Evolutionary conservation across 2,329 filamentous ascomycete genomes (phyloP).

Genomic region (Pestalotiopsis sp.): DNA sequence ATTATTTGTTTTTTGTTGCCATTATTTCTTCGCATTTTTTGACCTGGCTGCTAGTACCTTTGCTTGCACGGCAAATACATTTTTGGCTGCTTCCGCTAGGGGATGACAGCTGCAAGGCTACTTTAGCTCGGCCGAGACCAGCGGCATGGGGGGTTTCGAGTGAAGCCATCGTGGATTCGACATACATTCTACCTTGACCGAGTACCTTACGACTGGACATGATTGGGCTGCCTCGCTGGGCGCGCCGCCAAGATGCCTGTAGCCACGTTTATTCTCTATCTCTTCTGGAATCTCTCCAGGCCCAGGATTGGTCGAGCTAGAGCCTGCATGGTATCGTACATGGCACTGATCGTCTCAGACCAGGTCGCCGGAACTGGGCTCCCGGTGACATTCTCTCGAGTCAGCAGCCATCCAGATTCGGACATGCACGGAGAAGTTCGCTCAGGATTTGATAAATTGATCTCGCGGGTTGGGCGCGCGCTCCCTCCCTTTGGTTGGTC

Average conservation of each 20-base stretch:
- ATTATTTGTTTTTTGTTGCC: background rate
- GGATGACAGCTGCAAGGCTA: background rate
- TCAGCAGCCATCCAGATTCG: background rate
- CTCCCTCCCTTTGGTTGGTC: background rate
- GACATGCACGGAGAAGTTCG: background rate
- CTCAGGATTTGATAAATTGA: background rate
- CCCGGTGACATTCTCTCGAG: conserved; percentile 1
- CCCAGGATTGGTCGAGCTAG: background rate
- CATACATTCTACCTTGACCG: too few species aligned
- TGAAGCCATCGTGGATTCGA: conserved; percentile 5
- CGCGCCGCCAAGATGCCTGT: background rate
- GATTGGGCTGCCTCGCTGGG: background rate
- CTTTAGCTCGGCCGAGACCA: background rate
- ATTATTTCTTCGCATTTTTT: too few species aligned
- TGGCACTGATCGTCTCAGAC: background rate
- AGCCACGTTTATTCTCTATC: conserved; percentile 1
- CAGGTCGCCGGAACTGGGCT: conserved; percentile 2
- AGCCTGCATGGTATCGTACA: too few species aligned
- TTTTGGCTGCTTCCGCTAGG: background rate
- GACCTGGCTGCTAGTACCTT: background rate
- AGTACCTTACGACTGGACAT: too few species aligned
- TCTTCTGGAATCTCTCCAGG: background rate
- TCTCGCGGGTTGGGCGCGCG: background rate
- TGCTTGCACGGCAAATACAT: background rate
- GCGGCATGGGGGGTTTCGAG: background rate